These are phyloP conservation scores for Heritiera littoralis DNA, from an alignment of 345 rosid genomes.

Conservation along the genomic window DNA sequence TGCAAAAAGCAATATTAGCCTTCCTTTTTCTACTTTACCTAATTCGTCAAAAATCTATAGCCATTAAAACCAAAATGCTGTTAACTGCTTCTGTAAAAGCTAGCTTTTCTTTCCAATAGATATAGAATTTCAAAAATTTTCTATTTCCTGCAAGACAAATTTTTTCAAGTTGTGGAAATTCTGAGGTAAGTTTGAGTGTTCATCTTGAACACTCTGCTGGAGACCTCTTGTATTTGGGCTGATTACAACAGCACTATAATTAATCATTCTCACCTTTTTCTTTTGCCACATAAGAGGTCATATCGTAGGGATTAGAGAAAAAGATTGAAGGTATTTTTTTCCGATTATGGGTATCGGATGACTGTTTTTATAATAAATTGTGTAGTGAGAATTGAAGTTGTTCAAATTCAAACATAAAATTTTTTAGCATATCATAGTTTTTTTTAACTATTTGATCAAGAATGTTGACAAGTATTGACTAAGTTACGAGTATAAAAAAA, in stretches of 20 bases:
- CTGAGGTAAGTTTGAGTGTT: neutral
- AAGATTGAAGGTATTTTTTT: too few relatives aligned
- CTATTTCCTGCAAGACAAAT: neutral
- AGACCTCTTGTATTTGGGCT: neutral
- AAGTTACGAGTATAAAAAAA: too few relatives aligned
- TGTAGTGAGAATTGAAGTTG: too few relatives aligned
- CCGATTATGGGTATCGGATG: too few relatives aligned
- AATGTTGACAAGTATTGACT: too few relatives aligned
- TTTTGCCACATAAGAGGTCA: too few relatives aligned
- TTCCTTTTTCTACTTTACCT: neutral
- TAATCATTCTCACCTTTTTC: neutral
- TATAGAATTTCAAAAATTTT: neutral
- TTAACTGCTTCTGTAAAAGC: neutral
- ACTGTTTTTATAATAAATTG: too few relatives aligned
- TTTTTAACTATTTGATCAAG: too few relatives aligned
- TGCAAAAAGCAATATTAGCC: neutral
- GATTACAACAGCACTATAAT: too few relatives aligned
- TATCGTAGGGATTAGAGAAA: too few relatives aligned
- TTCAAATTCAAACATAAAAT: too few relatives aligned
- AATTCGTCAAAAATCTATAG: neutral
- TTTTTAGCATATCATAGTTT: too few relatives aligned
- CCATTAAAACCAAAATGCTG: neutral
- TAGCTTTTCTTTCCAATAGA: neutral
- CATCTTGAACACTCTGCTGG: neutral
- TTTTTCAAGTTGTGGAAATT: neutral